Conservation (phyloP, 768 basidiomycete genomes). For the Pleurotus tuoliensis region DNA sequence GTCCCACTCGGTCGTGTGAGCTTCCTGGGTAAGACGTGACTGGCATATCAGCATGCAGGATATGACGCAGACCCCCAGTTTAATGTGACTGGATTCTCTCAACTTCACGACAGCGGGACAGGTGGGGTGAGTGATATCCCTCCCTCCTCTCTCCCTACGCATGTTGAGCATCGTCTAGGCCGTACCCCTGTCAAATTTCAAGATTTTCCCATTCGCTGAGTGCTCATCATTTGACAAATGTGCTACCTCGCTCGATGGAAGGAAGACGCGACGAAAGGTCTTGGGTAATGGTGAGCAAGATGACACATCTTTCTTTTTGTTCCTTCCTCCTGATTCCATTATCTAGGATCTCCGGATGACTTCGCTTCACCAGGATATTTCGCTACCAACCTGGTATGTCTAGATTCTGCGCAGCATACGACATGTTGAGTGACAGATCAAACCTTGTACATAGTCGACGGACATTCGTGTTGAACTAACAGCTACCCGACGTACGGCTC, state of each 20-base stretch:
- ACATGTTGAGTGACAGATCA: no score
- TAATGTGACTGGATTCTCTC: conserved; percentile 56
- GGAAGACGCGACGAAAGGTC: conserved; percentile 47
- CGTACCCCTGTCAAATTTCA: conserved; percentile 58
- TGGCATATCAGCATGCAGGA: conserved; percentile 37
- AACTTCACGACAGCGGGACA: conserved; percentile 60
- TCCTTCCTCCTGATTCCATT: no score
- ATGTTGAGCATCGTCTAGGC: conserved; percentile 24
- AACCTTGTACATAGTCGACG: conserved; percentile 35
- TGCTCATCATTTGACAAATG: conserved; percentile 54
- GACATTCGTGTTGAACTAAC: conserved; percentile 57
- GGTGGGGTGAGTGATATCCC: conserved; percentile 41
- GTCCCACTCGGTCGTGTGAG: conserved; percentile 11
- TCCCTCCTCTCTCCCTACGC: not conserved
- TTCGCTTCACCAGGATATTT: conserved; percentile 66
- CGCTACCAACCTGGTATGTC: conserved; percentile 49
- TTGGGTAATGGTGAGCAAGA: conserved; percentile 40
- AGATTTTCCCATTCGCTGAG: conserved; percentile 49
- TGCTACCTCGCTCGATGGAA: conserved; percentile 38
- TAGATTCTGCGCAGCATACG: not conserved
- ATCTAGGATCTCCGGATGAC: conserved; percentile 52
- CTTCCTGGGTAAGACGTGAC: not conserved
- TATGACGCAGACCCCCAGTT: conserved; percentile 39
- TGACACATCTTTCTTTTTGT: no score
- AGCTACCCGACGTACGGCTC: conserved; percentile 52